Evolutionary conservation across 2,329 filamentous ascomycete species (phyloP), one percentile per base, ranked within the genome.

Genomic region (Trichoderma koningii): DNA sequence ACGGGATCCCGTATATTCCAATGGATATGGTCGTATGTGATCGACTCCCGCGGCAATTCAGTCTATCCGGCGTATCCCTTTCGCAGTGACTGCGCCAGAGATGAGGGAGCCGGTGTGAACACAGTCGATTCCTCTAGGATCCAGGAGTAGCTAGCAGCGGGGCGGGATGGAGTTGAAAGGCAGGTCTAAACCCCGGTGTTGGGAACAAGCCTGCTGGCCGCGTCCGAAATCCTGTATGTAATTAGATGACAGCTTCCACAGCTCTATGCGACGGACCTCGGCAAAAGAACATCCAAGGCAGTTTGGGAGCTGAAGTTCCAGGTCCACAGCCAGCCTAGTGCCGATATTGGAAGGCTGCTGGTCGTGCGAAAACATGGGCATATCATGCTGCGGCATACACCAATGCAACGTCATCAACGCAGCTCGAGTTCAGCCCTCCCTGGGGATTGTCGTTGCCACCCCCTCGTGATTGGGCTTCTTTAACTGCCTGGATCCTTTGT

Each of bases 401-500:
- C 50, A 63, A 55, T 55, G 59, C 23, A 62, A 53, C 59, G 50
- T 53, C 48, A 63, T 52, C 19, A 34, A 23, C 59, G 59, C 50
- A 63, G 59, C 59, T 38, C 38, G 26, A 62, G 15, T 50, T 63
- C 59, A 63, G 50, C 59, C 47, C 59, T 12, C 38, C 59, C 59
- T 38, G 23, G 30, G 30, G 38, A 53, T 53, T 62, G 44, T 50
- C 59, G 59, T 52, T 23, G 59, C 14, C 48, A 30, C 50, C 28
- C 19, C 44, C 56, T 60, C 44, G 56, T 60, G 56, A 50, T 50
- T 50, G 44, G 56, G 45, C 56, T 51, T 38, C 34, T 9, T 45
- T 26, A 45, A 28, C 30, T 28, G 59, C 59, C 59, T 63, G 59
- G 59, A 63, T 63, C 59, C 55, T 63, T 63, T 63, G 59, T 63